Evolutionary conservation across 2,329 filamentous ascomycete species (phyloP).

Genomic region (Periconia macrospinosa): DNA sequence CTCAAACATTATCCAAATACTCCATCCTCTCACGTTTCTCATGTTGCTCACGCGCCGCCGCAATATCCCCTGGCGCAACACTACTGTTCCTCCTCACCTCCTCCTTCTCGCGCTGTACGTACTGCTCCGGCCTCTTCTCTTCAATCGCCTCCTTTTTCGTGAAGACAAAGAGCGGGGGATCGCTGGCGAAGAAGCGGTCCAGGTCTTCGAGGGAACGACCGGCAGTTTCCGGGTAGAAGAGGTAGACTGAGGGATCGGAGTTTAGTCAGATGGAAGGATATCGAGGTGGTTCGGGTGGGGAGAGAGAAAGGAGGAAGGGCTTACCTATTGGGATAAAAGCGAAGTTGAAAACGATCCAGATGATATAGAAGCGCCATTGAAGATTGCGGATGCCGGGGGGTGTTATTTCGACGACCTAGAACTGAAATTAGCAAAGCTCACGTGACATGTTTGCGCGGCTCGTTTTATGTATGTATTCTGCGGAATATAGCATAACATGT

Average conservation of each 20-base stretch:
- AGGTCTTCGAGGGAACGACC: conserved; percentile 35
- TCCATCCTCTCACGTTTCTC: neutral
- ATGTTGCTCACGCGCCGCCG: neutral
- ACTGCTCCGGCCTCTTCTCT: conserved; percentile 49
- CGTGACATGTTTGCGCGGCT: no score
- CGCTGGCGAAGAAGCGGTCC: conserved; percentile 27
- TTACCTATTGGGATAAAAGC: conserved; percentile 49
- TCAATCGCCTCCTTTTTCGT: conserved; percentile 51
- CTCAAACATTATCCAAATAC: conserved; percentile 12
- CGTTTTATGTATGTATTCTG: no score
- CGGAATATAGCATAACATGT: neutral
- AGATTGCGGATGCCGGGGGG: conserved; percentile 48
- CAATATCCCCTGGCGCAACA: conserved; percentile 16
- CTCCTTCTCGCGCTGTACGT: conserved; percentile 47
- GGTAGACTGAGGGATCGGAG: conserved; percentile 18
- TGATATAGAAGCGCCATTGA: conserved; percentile 49
- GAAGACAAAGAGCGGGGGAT: conserved; percentile 47
- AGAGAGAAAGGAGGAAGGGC: neutral
- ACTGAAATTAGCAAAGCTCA: neutral
- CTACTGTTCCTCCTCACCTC: conserved; percentile 26
- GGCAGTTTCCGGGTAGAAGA: conserved; percentile 34
- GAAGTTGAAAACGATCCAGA: conserved; percentile 51
- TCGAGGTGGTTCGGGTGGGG: no score
- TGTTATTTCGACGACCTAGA: conserved; percentile 38
- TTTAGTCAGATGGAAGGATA: no score